phyloP scores from a whole-genome alignment of 2,329 filamentous ascomycete species.

The Aspergillus flavus region DNA sequence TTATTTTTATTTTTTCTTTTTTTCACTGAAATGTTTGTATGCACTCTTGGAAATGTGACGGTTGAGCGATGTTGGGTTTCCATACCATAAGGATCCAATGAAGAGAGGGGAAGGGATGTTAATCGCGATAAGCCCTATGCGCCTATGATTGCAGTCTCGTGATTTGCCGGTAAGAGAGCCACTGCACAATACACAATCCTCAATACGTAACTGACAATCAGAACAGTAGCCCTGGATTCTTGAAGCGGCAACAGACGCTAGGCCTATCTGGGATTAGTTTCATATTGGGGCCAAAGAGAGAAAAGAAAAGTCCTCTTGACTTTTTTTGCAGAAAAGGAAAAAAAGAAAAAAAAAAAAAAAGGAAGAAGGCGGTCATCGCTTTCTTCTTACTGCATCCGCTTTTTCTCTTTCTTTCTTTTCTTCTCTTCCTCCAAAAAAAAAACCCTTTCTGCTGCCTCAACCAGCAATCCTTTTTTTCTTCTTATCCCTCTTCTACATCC shows the following conservation, averaged over 20 bases:
- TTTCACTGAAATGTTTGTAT: neutral
- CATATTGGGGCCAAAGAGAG: conserved; percentile 17
- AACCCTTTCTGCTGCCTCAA: conserved; percentile 30
- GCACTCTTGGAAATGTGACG: too few species aligned
- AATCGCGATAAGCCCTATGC: conserved; percentile 4
- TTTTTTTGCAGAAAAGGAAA: conserved; percentile 32
- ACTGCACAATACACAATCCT: neutral
- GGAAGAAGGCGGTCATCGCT: conserved; percentile 14
- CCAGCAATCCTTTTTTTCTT: conserved; percentile 28
- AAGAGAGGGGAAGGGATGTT: neutral
- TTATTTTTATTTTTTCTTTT: too few species aligned
- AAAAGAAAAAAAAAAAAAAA: conserved; percentile 9
- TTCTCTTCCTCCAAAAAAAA: conserved; percentile 13
- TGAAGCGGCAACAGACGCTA: conserved; percentile 18
- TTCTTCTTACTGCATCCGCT: conserved; percentile 27
- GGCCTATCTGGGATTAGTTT: conserved; percentile 27
- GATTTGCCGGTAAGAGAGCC: conserved; percentile 7
- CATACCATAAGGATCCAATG: neutral
- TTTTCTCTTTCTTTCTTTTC: conserved; percentile 28
- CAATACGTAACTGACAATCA: neutral
- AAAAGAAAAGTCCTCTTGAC: conserved; percentile 33
- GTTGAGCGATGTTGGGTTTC: too few species aligned
- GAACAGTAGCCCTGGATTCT: conserved; percentile 22
- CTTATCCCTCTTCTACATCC: conserved; percentile 27
- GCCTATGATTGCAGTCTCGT: neutral